These are phyloP conservation scores for Entonaema liquescens DNA, from an alignment of 495 filamentous ascomycete species.

Conservation along the genomic window DNA sequence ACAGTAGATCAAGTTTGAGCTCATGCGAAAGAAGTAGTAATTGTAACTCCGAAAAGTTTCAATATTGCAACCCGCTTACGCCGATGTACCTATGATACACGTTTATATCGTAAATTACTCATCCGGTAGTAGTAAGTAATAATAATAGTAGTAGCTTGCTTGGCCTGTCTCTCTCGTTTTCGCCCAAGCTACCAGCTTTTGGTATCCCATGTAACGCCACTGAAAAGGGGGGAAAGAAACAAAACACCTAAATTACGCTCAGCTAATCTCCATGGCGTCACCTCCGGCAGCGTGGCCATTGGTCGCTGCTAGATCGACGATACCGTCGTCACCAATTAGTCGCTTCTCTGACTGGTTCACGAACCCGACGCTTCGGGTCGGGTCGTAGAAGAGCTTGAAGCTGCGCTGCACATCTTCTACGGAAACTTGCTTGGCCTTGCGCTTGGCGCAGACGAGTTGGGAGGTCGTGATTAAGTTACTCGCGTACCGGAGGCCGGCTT, in stretches of 20 bases:
- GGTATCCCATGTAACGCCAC: slow-evolving; percentile 42
- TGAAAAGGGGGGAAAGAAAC: slow-evolving; percentile 10
- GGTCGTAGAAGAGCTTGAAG: slow-evolving; percentile 93
- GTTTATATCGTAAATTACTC: slow-evolving; percentile 22
- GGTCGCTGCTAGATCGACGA: slow-evolving; percentile 70
- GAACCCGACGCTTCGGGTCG: slow-evolving; percentile 85
- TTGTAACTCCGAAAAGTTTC: slow-evolving; percentile 14
- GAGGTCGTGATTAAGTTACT: slow-evolving; percentile 96
- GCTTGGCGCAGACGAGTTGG: slow-evolving; percentile 79
- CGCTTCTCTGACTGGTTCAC: slow-evolving; percentile 89
- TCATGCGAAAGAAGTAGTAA: background rate
- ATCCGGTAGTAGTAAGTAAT: slow-evolving; percentile 10
- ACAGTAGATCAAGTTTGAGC: background rate
- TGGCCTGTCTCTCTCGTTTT: slow-evolving; percentile 14
- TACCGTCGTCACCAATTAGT: slow-evolving; percentile 87
- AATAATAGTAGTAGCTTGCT: slow-evolving; percentile 17
- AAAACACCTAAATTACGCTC: background rate
- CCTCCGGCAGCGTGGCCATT: slow-evolving; percentile 61
- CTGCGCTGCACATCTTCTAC: slow-evolving; percentile 91
- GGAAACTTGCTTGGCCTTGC: slow-evolving; percentile 78
- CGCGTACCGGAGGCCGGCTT: slow-evolving; percentile 90
- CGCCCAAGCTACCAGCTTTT: slow-evolving; percentile 33
- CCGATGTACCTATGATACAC: slow-evolving; percentile 36
- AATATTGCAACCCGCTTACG: slow-evolving; percentile 34
- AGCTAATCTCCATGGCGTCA: slow-evolving; percentile 83